Evolutionary conservation across 2,329 filamentous ascomycete genomes (phyloP), one percentile per base, ranked within the genome.

Genomic region (Rutstroemia sp.): DNA sequence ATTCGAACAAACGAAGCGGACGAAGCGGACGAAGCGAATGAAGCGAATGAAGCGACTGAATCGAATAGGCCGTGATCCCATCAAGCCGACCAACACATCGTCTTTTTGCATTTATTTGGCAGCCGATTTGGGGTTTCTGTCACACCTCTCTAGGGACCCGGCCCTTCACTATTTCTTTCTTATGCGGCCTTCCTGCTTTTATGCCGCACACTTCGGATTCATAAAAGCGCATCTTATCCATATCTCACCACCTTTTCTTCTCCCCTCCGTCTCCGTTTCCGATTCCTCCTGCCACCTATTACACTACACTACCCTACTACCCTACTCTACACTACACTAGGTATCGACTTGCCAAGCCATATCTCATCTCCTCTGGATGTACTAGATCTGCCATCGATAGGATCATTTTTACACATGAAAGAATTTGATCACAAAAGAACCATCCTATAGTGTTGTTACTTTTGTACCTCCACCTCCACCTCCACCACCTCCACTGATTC

Each of bases 361-460:
- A 8, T 14, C 18, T 5, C 16, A 41, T 5, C 42, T 42, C 37
- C 21, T 50, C 45, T 25, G 14, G 37, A 50, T 23, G 19, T 27
- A 23, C 34, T 27, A 34, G 52, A 54, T 44, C 44, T 49, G 41
- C 41, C 44, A 41, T 34, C 52, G 49, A 54, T 37, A 42, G 41
- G 19, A 30, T 50, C 37, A 44, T 23, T 23, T 50, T 50, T 50
- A 37, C 18, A 50, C 44, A 54, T 19, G 12, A 14, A 23, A 10
- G 27, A 37, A 16, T 18, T 44, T 38, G 46, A 55, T 49, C 52
- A 54, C 19, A 45, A 45, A 45, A 45, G 10, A 18, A 19, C 5
- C n/a, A 14, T 41, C 16, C 14, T 41, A 19, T 41, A n/a, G 14
- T 16, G 8, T 45, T 45, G 19, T 50, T 34, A 18, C 38, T 49